Evolutionary conservation across 192 early-diverging fungal species (phyloP).

Genomic region (Gaertneriomyces sp.): DNA sequence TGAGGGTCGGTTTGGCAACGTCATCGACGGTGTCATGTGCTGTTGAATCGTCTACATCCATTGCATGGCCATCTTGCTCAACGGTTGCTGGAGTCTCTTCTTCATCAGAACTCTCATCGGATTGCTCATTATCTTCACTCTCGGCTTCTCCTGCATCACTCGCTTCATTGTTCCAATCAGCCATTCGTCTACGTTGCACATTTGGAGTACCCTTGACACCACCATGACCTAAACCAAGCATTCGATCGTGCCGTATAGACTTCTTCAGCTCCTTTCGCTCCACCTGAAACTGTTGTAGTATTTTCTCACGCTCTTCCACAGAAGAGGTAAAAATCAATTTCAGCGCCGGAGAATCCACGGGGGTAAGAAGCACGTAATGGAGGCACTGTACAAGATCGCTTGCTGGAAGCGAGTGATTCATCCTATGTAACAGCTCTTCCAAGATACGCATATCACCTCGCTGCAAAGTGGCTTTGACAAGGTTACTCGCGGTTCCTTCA

Average conservation of each 20-base stretch:
- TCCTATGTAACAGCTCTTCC: too few species aligned
- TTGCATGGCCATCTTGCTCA: background rate
- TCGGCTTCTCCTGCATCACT: conserved; percentile 2
- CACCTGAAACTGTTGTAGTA: background rate
- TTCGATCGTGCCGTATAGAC: too few species aligned
- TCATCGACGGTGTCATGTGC: background rate
- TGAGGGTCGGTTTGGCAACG: background rate
- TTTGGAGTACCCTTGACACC: background rate
- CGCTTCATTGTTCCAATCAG: conserved; percentile 5
- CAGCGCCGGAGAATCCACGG: too few species aligned
- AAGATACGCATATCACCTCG: too few species aligned
- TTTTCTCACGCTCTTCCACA: background rate
- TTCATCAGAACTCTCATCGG: background rate
- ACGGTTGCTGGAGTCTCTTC: background rate
- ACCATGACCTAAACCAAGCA: too few species aligned
- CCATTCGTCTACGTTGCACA: background rate
- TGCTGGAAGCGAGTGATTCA: too few species aligned
- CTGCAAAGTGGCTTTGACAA: too few species aligned
- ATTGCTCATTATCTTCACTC: background rate
- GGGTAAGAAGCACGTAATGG: too few species aligned
- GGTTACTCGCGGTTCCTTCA: too few species aligned
- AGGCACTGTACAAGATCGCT: too few species aligned
- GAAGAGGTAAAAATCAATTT: background rate
- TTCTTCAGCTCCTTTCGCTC: background rate
- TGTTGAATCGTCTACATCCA: background rate